These are phyloP conservation scores for Penicillium coffeae DNA, from an alignment of 495 filamentous ascomycete genomes.

Conservation along the genomic window DNA sequence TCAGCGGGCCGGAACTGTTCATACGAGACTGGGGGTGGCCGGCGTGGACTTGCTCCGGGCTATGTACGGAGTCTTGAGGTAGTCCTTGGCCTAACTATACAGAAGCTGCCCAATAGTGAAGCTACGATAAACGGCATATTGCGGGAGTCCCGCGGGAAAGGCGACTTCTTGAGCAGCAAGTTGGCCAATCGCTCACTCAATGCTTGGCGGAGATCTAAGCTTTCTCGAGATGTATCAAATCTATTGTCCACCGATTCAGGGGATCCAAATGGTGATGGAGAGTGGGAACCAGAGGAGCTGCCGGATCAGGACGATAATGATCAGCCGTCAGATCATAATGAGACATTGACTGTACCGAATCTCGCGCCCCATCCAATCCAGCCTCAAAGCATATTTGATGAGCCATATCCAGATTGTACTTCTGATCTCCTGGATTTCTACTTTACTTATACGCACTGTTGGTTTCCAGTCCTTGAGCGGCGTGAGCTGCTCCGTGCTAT, in stretches of 20 bases:
- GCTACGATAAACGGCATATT: slow-evolving; percentile 28
- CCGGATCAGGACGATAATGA: slow-evolving; percentile 8
- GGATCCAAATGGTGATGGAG: slow-evolving; percentile 12
- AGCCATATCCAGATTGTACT: slow-evolving; percentile 12
- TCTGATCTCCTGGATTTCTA: slow-evolving; percentile 54
- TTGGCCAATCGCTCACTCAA: slow-evolving; percentile 10
- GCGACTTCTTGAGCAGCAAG: slow-evolving; percentile 31
- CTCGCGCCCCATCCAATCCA: neutral
- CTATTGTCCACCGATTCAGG: slow-evolving; percentile 9
- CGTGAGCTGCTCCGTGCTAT: slow-evolving; percentile 44
- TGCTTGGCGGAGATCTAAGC: slow-evolving; percentile 21
- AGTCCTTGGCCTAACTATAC: slow-evolving; percentile 38
- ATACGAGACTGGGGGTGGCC: slow-evolving; percentile 56
- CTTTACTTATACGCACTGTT: slow-evolving; percentile 60
- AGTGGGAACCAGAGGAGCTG: slow-evolving; percentile 11
- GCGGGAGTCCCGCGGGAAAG: slow-evolving; percentile 33
- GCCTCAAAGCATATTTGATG: neutral
- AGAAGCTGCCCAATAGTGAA: slow-evolving; percentile 29
- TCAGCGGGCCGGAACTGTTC: slow-evolving; percentile 50
- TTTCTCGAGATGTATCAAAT: slow-evolving; percentile 17
- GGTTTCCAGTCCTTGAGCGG: slow-evolving; percentile 63
- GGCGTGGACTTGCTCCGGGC: slow-evolving; percentile 60
- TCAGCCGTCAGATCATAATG: slow-evolving; percentile 1
- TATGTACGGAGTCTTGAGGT: slow-evolving; percentile 61
- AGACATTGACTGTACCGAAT: neutral